Evolutionary conservation across 257 asterid genomes (phyloP).

Genomic region (Fraxinus americana): DNA sequence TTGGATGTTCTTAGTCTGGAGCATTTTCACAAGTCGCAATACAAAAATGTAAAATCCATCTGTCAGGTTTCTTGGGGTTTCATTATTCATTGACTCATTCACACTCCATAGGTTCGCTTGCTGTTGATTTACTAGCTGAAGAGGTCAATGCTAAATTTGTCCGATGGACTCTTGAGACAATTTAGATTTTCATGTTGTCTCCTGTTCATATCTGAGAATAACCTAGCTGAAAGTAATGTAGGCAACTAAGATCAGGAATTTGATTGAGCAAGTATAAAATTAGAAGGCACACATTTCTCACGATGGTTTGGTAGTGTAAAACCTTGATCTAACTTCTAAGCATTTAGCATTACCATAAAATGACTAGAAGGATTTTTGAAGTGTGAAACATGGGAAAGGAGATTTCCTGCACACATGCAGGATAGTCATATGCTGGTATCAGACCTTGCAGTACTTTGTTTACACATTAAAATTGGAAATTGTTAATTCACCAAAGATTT

Average conservation of each 20-base stretch:
- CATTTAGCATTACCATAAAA: neutral
- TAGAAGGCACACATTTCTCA: neutral
- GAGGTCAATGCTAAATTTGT: neutral
- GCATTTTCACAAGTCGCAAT: too few relatives aligned
- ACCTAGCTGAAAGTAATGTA: neutral
- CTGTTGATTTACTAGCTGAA: neutral
- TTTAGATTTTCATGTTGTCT: neutral
- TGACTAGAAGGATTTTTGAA: neutral
- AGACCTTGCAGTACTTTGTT: neutral
- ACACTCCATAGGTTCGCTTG: neutral
- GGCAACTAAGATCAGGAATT: neutral
- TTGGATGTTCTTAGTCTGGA: neutral
- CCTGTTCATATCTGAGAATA: neutral
- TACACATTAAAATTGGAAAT: neutral
- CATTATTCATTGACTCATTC: too few relatives aligned
- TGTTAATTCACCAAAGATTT: neutral
- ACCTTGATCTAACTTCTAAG: neutral
- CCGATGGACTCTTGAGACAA: neutral
- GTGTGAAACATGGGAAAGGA: neutral
- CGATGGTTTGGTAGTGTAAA: neutral
- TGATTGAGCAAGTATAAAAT: neutral
- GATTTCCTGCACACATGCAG: neutral
- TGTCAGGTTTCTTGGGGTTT: neutral
- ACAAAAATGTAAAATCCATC: neutral
- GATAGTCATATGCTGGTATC: neutral